Base-by-base conservation (phyloP, 2,329 filamentous ascomycete genomes). In the Arthroderma sp. region DNA sequence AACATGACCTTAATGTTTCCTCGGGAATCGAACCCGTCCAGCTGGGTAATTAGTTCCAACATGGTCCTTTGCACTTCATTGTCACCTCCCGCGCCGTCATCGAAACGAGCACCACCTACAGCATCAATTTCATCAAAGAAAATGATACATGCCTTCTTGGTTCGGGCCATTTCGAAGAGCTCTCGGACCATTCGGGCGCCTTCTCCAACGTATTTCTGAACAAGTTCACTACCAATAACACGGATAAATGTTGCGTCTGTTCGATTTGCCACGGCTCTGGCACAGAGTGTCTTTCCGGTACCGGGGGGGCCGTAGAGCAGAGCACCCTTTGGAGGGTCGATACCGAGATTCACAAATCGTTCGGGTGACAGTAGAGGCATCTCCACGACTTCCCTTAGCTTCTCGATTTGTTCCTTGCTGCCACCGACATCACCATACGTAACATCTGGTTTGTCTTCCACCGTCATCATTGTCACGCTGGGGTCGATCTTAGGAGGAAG, bases 1-100 rank as follows among this genome's bases (percentile, higher is more conserved):
- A 96, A 96, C 89, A 96, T 96, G 67, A 96, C 89, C 70, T 96
- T 96, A 75, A 96, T 96, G 68, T 96, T 96, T 64, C 89, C 89
- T 65, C 89, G 77, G 40, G 87, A 85, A 61, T 96, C 89, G 71
- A 96, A 96, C 51, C 89, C 89, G 60, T 96, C 89, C 39, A 96
- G 74, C 66, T 96, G 89, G 31, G 89, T 96, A 60, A 96, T 96
- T 43, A 96, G 75, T 63, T 96, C 89, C 73, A 96, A 69, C 89
- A 96, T 96, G 53, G 89, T 96, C 70, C 89, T 77, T 68, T 96
- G 89, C 5, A 96, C 89, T 65, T 96, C 89, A 62, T 96, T 96
- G 67, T 96, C 89, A 59, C 89, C 89, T 56, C 89, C 89, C 51
- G 89, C 89, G 53, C 89, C 89, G 56, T 96, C 89, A 58, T 96